Base-by-base conservation (phyloP, 805 yeast species). In the Nematodospora valgi region DNA sequence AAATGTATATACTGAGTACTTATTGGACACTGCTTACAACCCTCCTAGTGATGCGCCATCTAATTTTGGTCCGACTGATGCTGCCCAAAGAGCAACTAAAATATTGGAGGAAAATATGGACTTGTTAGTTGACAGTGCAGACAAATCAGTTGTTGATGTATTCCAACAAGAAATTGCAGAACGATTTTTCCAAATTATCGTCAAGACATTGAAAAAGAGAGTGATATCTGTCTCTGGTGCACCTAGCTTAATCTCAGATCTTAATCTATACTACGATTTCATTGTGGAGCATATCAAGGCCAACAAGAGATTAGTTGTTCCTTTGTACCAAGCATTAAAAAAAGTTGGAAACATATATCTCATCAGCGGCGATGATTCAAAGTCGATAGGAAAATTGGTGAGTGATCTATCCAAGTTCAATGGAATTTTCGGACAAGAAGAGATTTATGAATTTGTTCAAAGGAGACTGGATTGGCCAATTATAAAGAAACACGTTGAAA, bases 101-200 rank as follows among this genome's bases (percentile, higher is more conserved):
- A 65, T 89, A 16, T 57, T 93, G 37, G 74, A 74, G 9, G 76
- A 79, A 11, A 95, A 91, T 52, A 78, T 89, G 41, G 76, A 74
- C 38, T 61, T 89, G 38, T 62, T 91, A 28, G 77, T 74, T 12
- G 95, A 88, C 2, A 75, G 93, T 4, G 86, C 96, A 0, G 98
- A 91, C 37, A 86, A 82, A 52, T 75, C 87, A 1, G 82, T 94
- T 9, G 74, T 89, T 17, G 98, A 89, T 47, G 94, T 91, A 0
- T 93, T 88, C 52, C 93, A 89, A 48, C 95, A 89, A 52, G 98
- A 93, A 51, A 80, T 91, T 22, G 96, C 96, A 0, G 86, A 87
- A 55, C 58, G 98, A 27, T 81, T 93, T 41, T 87, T 86, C 51
- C 79, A 75, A 24, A 68, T 80, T 1, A 63, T 93, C 19, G 84